Base-by-base conservation (phyloP, 352 stramenopile genomes). In the Globisporangium solare region DNA sequence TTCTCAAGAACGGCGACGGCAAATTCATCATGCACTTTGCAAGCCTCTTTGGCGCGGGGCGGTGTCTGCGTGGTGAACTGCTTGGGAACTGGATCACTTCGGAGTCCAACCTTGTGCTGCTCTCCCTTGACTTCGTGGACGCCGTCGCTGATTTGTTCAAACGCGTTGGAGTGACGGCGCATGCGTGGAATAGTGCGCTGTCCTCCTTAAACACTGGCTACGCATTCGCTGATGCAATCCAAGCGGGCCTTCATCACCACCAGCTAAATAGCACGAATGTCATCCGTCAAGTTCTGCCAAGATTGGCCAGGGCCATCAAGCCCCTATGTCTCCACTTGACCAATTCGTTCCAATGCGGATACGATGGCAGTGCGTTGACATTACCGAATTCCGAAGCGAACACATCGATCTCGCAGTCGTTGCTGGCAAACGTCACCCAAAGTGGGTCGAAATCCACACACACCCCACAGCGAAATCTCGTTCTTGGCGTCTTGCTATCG, bases 241-340 rank as follows among this genome's bases (percentile, higher is more conserved):
- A 6, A 35, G 6, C 27, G 10, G 27, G 10, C 6, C 7, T 35
- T 51, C 46, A 50, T 7, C 45, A 51, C 22, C 22, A 27, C 22
- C 22, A 27, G 46, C 20, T 37, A 11, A 51, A 15, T 20, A 22
- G 31, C 21, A n/a, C 21, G 18, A 15, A 20, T 17, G 46, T 17
- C 7, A 21, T 51, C 4, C 46, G 46, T 12, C 22, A 17, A 51
- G 21, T 22, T 12, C 14, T 51, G 11, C 12, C 11, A 22, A 51
- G 11, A 2, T 2, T 51, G 1, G 21, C 18, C 22, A 39, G 6
- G 12, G 6, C 21, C 17, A 2, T 51, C 15, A 22, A 24, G 13
- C 46, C 46, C 12, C 46, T 51, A 22, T 51, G 46, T 17, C 18
- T 51, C 22, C 46, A 51, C 35, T 27, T 51, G 46, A 22, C 46